Conservation (phyloP, 2,329 filamentous ascomycete species). For the Fusarium haematococcum region DNA sequence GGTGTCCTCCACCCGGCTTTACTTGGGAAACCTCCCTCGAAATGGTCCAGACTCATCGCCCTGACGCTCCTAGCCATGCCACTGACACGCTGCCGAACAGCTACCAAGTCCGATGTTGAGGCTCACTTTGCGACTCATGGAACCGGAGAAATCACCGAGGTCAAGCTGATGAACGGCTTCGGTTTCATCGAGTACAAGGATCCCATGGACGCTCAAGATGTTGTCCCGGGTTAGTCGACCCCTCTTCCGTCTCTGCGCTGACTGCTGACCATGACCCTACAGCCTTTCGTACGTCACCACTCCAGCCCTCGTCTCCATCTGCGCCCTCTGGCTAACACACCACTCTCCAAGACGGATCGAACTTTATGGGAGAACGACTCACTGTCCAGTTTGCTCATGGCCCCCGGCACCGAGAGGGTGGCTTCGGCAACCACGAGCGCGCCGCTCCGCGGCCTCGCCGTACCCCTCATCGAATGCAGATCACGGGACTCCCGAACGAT, state of each 20-base stretch:
- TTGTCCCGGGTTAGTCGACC: constrained; percentile 86
- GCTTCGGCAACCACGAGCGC: constrained; percentile 67
- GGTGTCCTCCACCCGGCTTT: constrained; percentile 94
- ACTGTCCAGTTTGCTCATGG: constrained; percentile 98
- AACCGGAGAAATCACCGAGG: constrained; percentile 96
- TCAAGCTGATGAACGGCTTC: constrained; percentile 99
- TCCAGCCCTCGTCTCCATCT: constrained; percentile 19
- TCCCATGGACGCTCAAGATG: constrained; percentile 96
- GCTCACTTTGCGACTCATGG: constrained; percentile 95
- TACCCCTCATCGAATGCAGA: constrained; percentile 96
- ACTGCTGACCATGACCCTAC: constrained; percentile 39
- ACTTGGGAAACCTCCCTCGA: constrained; percentile 96
- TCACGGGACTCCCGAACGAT: constrained; percentile 95
- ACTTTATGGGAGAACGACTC: constrained; percentile 97
- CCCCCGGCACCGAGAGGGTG: constrained; percentile 68
- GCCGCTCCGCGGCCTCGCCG: constrained; percentile 82
- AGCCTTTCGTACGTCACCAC: constrained; percentile 71
- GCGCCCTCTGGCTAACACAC: constrained; percentile 41
- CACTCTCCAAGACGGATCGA: constrained; percentile 80
- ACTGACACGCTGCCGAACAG: constrained; percentile 69
- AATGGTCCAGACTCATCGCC: constrained; percentile 73
- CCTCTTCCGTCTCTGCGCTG: constrained; percentile 29
- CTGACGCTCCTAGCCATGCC: constrained; percentile 46
- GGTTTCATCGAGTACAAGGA: constrained; percentile 99
- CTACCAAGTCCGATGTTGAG: constrained; percentile 97